Evolutionary conservation across 805 yeast genomes (phyloP), one percentile per base, ranked within the genome.

Genomic region (Wilhelminamyces savonicus): DNA sequence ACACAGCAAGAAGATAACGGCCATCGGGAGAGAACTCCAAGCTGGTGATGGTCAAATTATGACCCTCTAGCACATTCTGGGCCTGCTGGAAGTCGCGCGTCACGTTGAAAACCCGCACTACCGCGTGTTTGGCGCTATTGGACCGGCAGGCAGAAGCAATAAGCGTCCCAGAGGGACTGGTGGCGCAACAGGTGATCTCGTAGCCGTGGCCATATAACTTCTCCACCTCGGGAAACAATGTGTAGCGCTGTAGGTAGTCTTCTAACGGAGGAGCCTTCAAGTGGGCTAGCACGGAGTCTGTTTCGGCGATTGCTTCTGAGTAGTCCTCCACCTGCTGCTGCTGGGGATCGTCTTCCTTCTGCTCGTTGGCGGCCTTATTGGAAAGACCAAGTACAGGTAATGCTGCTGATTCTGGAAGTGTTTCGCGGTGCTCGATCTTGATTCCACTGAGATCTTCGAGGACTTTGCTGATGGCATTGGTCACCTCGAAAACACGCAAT

Each of bases 201-300:
- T 86, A 94, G 7, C 99, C 99, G 54, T 92, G 99, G 0, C 99
- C 99, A 48, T 92, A 92, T 25, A 92, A 57, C 52, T 92, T 92
- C 46, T 92, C 98, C 32, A 81, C 62, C 50, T 92, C 99, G 0
- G 98, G 98, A 81, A 94, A 92, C 30, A 92, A 62, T 0, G 97
- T 84, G 49, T 79, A 85, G 47, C 97, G 71, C 52, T 92, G 97
- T 16, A 92, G 62, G 37, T 84, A 83, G 46, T 90, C 96, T 53
- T 92, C 99, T 26, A 81, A 59, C 0, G 98, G 97, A 9, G 58
- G 53, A 23, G 37, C 35, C 12, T 34, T 39, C 24, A 40, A 30
- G 0, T 64, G 44, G 4, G 62, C 52, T 14, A 78, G 53, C n/a
- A 73, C 52, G 24, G 71, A 76, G 23, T 52, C 64, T 2, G 72